These are phyloP conservation scores for Thuja plicata DNA, from an alignment of 83 land plant species.

Conservation along the genomic window DNA sequence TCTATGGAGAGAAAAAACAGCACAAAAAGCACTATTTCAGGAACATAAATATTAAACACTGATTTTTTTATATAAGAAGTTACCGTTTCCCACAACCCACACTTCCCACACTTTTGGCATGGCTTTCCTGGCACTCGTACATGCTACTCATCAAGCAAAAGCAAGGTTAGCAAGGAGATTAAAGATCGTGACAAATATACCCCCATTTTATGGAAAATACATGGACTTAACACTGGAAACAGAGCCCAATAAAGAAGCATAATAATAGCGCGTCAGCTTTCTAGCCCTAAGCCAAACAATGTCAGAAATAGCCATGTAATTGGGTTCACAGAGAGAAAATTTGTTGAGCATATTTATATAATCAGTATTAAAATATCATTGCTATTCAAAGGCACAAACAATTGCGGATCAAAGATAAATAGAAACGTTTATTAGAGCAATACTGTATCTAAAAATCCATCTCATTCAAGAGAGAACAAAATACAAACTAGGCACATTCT, in stretches of 20 bases:
- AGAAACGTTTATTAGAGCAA: not conserved
- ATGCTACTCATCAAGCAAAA: not conserved
- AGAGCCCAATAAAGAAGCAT: not conserved
- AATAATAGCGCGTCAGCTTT: not conserved
- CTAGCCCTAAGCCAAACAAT: not conserved
- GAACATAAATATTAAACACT: not conserved
- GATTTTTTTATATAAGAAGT: not conserved
- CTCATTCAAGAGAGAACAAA: not conserved
- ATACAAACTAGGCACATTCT: not conserved
- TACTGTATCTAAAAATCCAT: not conserved
- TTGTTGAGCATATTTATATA: not conserved
- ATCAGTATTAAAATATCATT: not conserved
- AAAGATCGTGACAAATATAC: not conserved
- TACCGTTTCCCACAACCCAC: constrained; percentile 13
- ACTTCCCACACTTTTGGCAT: not conserved
- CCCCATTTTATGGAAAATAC: not conserved
- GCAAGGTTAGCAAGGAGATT: not conserved
- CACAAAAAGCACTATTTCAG: not conserved
- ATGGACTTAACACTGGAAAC: too few species aligned
- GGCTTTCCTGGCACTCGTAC: constrained; percentile 7
- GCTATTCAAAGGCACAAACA: not conserved
- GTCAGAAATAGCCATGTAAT: not conserved
- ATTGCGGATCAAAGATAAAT: not conserved
- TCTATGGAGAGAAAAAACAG: not conserved
- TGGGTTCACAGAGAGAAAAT: not conserved